Base-by-base conservation (phyloP, 768 basidiomycete species). In the Suillus decipiens region DNA sequence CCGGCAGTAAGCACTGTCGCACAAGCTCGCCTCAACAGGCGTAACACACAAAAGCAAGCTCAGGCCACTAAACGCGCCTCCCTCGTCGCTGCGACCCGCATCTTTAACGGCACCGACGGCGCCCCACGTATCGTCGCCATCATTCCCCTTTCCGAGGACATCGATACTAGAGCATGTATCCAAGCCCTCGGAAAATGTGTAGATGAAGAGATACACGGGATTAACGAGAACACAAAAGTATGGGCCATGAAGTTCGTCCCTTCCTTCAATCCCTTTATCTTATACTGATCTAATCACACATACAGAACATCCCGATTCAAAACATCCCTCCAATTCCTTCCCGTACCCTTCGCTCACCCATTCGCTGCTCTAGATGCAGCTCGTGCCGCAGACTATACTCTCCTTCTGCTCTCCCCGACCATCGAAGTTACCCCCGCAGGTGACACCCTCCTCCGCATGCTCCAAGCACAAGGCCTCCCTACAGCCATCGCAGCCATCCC, bases 401-500 rank as follows among this genome's bases (percentile, higher is more conserved):
- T 97, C 22, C 87, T 97, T 63, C 82, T 89, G 2, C 81, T 98
- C 34, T 97, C 95, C 2, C 84, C 91, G 47, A 81, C 82, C 5
- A 79, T 89, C 12, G 96, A 99, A 75, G 96, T 99, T 0, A 84
- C 92, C 61, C 71, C 79, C 4, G 91, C 89, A 84, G 95, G 95
- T 10, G 96, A 99, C 69, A 92, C 87, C 0, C 85, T 95, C 11
- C 82, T 99, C 28, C 87, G 96, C 36, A 88, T 87, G 22, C 79
- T 99, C 3, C 96, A 98, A 75, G 88, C 92, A 1, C 93, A 97
- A 68, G 96, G 96, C 14, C 85, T 97, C 37, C 92, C 93, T 0
- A 89, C 92, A 33, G 87, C 92, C 47, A 82, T 95, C 56, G 85
- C 93, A 31, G 87, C 90, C 28, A 83, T 94, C 50, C 80, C 88